phyloP scores from a whole-genome alignment of 495 filamentous ascomycete genomes.

The Thozetella sp. region DNA sequence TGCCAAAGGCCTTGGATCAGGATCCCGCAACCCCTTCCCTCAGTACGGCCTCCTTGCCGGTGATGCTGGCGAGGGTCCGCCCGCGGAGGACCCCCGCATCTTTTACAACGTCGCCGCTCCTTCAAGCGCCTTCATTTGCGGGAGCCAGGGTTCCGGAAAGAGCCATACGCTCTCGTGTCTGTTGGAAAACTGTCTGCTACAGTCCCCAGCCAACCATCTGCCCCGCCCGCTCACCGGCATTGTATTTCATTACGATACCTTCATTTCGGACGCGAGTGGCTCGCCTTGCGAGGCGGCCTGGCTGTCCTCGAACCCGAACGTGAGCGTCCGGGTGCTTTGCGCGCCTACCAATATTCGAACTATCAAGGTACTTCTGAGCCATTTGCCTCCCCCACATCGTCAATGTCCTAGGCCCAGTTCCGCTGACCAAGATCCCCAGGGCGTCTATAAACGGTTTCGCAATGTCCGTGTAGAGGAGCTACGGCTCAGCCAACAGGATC shows the following conservation, averaged over 20 bases:
- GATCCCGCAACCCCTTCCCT: conserved; percentile 17
- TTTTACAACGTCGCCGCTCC: conserved; percentile 70
- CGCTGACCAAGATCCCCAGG: conserved; percentile 3
- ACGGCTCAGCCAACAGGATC: conserved; percentile 55
- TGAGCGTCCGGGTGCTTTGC: conserved; percentile 65
- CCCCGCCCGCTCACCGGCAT: conserved; percentile 61
- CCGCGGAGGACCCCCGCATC: conserved; percentile 47
- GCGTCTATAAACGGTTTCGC: conserved; percentile 37
- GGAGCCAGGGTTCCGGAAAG: conserved; percentile 77
- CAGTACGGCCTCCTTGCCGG: conserved; percentile 46
- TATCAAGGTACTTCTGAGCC: conserved; percentile 34
- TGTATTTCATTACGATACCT: conserved; percentile 71
- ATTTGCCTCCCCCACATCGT: not conserved
- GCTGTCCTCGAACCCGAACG: conserved; percentile 52
- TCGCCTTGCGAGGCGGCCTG: conserved; percentile 71
- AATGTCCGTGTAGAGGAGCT: conserved; percentile 54
- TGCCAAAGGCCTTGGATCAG: conserved; percentile 8
- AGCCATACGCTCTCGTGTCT: conserved; percentile 73
- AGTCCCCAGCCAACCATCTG: conserved; percentile 31
- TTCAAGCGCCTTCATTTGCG: conserved; percentile 75
- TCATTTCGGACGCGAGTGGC: conserved; percentile 52
- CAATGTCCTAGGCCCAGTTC: too few relatives aligned
- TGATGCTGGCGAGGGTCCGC: conserved; percentile 12
- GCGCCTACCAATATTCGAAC: conserved; percentile 58
- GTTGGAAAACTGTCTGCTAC: conserved; percentile 63